These are phyloP conservation scores for Sorghum bicolor DNA, from an alignment of 176 grass and related monocot genomes.

Conservation along the genomic window Sorghum_bicolor_NCBIv3 NC_012873.2:62660501-62661000, in stretches of 20 bases:
- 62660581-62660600: background rate
- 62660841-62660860: background rate
- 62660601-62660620: slow-evolving; percentile 30
- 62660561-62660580: background rate
- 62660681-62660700: background rate
- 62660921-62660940: background rate
- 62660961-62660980: background rate
- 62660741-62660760: slow-evolving; percentile 45
- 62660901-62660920: background rate
- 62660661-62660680: slow-evolving; percentile 8
- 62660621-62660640: too few relatives aligned
- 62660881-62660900: background rate
- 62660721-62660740: background rate
- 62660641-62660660: background rate
- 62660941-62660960: background rate
- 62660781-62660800: background rate
- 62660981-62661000: background rate
- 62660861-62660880: background rate
- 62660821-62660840: slow-evolving; percentile 39
- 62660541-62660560: background rate
- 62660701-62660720: background rate
- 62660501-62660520: background rate
- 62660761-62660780: background rate
- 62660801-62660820: background rate
- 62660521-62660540: slow-evolving; percentile 1